phyloP scores from a whole-genome alignment of 2,329 filamentous ascomycete genomes.

The Colletotrichum sojae region DNA sequence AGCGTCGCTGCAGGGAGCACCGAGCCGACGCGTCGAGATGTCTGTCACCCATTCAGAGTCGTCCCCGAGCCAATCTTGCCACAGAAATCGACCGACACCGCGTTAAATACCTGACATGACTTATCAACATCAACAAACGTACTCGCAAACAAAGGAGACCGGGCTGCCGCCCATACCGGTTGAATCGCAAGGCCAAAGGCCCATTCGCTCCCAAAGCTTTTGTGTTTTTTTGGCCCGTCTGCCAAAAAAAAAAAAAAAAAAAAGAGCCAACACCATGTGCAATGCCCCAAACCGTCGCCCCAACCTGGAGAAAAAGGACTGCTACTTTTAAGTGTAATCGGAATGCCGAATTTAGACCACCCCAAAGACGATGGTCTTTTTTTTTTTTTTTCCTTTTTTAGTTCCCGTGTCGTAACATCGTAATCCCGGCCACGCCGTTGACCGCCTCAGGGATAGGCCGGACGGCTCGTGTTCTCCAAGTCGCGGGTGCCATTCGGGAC shows the following conservation, averaged over 20 bases:
- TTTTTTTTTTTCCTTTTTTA: constrained; percentile 23
- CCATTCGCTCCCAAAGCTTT: constrained; percentile 21
- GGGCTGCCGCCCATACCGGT: constrained; percentile 15
- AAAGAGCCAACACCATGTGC: constrained; percentile 33
- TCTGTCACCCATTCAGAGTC: neutral
- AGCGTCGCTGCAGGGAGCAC: neutral
- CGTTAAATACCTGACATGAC: neutral
- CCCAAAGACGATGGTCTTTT: constrained; percentile 15
- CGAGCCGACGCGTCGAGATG: neutral
- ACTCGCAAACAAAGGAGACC: constrained; percentile 18
- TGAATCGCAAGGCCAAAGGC: constrained; percentile 9
- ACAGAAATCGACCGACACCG: neutral
- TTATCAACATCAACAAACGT: constrained; percentile 2
- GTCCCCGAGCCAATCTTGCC: neutral
- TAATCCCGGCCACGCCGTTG: constrained; percentile 20
- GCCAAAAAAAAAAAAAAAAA: constrained; percentile 31
- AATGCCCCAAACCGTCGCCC: constrained; percentile 33
- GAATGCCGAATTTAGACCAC: constrained; percentile 29
- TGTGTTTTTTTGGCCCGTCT: constrained; percentile 11
- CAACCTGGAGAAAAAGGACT: constrained; percentile 23
- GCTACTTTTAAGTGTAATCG: constrained; percentile 28
- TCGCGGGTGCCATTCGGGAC: constrained; percentile 2
- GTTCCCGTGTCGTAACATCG: constrained; percentile 40
- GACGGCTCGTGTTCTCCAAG: constrained; percentile 7
- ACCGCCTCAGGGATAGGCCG: constrained; percentile 41